Evolutionary conservation across 805 yeast species (phyloP).

Genomic region (Wickerhamomyces chambardii): DNA sequence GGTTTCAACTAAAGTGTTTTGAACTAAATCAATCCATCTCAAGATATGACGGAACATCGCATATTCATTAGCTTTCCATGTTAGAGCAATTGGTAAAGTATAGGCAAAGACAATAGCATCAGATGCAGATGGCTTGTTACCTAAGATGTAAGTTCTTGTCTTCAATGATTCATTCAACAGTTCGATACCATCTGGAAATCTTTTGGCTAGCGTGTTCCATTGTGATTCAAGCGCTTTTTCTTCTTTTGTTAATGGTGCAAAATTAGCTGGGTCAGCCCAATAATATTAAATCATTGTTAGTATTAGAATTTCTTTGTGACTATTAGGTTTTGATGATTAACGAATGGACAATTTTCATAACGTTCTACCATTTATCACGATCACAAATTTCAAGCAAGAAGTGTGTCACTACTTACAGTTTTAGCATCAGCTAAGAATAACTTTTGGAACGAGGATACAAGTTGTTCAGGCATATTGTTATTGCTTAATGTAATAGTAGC

Average conservation of each 20-base stretch:
- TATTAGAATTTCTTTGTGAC: too few species aligned
- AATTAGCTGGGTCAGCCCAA: conserved; percentile 15
- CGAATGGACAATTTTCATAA: too few species aligned
- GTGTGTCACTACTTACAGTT: conserved; percentile 1
- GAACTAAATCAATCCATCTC: conserved; percentile 90
- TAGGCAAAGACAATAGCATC: conserved; percentile 66
- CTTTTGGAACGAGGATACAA: conserved; percentile 20
- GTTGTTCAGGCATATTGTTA: conserved; percentile 20
- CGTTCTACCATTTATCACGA: too few species aligned
- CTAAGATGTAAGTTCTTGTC: conserved; percentile 61
- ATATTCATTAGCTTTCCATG: conserved; percentile 45
- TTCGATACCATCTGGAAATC: conserved; percentile 44
- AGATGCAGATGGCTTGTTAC: conserved; percentile 55
- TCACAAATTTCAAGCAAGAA: too few species aligned
- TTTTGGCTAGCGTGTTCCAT: conserved; percentile 65
- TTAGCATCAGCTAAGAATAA: conserved; percentile 18
- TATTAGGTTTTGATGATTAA: too few species aligned
- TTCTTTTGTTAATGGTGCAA: conserved; percentile 24
- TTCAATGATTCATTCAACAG: conserved; percentile 65
- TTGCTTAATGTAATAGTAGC: too few species aligned
- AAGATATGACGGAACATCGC: conserved; percentile 71
- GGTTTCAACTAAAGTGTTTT: conserved; percentile 51
- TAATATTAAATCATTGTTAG: neutral
- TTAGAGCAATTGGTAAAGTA: conserved; percentile 49
- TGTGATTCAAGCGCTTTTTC: conserved; percentile 72